Conservation (phyloP, 2,329 filamentous ascomycete species). For the Colletotrichum ledebouriae region DNA sequence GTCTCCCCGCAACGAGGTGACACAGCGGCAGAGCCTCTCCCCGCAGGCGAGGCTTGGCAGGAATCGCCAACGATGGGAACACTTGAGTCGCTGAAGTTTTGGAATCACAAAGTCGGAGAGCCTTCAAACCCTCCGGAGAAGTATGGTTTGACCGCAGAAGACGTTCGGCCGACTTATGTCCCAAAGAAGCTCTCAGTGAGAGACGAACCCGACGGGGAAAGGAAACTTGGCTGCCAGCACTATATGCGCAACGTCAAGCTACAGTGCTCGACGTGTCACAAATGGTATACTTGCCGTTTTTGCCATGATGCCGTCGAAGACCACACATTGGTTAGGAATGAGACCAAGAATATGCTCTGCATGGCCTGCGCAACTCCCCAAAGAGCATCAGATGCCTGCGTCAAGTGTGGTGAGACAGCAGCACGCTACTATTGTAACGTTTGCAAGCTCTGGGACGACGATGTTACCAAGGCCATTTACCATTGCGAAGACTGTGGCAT, state of each 20-base stretch:
- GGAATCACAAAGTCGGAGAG: conserved; percentile 64
- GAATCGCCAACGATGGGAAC: conserved; percentile 59
- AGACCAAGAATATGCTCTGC: conserved; percentile 96
- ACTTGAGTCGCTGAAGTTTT: conserved; percentile 70
- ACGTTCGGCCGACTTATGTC: conserved; percentile 77
- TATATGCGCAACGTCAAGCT: conserved; percentile 97
- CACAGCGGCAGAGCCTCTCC: conserved; percentile 31
- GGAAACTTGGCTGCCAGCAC: conserved; percentile 83
- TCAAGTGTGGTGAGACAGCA: conserved; percentile 79
- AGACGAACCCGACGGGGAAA: conserved; percentile 59
- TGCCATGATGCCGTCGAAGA: conserved; percentile 90
- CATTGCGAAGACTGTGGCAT: conserved; percentile 97
- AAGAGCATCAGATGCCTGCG: conserved; percentile 82
- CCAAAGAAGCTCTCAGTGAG: conserved; percentile 63
- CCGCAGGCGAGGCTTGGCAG: conserved; percentile 50
- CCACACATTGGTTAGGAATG: conserved; percentile 82
- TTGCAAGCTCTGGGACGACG: conserved; percentile 98
- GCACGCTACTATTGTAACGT: conserved; percentile 94
- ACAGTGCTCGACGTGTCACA: conserved; percentile 89
- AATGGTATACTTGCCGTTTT: conserved; percentile 95
- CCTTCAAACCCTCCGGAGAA: conserved; percentile 52
- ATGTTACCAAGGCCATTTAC: conserved; percentile 91
- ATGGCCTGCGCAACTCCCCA: conserved; percentile 95
- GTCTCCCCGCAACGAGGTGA: conserved; percentile 29
- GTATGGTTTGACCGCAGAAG: conserved; percentile 69